phyloP scores from a whole-genome alignment of 2,329 filamentous ascomycete species.

The Botrytis porri region DNA sequence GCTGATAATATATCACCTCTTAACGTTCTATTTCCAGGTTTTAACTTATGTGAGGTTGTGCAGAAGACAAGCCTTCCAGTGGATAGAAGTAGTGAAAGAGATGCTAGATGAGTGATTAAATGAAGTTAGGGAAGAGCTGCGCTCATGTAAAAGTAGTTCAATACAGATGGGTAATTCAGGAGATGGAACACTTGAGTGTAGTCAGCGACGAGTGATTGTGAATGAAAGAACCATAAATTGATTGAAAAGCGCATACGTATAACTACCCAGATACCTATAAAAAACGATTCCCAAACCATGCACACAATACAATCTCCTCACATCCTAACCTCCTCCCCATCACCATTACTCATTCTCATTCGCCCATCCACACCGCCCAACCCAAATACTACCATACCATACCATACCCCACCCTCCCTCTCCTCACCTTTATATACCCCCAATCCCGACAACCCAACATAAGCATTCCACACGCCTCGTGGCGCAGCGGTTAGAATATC shows the following conservation, averaged over 20 bases:
- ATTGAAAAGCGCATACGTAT: too few species aligned
- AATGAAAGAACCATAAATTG: too few species aligned
- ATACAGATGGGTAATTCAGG: background rate
- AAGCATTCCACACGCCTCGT: background rate
- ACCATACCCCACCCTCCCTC: background rate
- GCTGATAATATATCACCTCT: background rate
- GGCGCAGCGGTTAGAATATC: background rate
- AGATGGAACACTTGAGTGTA: background rate
- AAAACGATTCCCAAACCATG: background rate
- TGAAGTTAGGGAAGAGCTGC: background rate
- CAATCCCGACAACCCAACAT: too few species aligned
- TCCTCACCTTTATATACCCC: background rate
- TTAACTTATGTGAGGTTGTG: background rate
- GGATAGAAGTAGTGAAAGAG: background rate
- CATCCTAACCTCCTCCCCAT: background rate
- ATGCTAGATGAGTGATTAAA: background rate
- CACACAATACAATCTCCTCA: background rate
- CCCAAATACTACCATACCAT: background rate
- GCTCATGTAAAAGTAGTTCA: background rate
- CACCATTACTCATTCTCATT: background rate
- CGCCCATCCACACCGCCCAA: background rate
- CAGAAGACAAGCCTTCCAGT: background rate
- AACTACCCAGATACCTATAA: background rate
- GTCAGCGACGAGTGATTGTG: background rate
- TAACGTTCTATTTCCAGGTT: accelerated